Evolutionary conservation across 2,329 filamentous ascomycete genomes (phyloP).

Genomic region (Neofusicoccum kwambonambiense): DNA sequence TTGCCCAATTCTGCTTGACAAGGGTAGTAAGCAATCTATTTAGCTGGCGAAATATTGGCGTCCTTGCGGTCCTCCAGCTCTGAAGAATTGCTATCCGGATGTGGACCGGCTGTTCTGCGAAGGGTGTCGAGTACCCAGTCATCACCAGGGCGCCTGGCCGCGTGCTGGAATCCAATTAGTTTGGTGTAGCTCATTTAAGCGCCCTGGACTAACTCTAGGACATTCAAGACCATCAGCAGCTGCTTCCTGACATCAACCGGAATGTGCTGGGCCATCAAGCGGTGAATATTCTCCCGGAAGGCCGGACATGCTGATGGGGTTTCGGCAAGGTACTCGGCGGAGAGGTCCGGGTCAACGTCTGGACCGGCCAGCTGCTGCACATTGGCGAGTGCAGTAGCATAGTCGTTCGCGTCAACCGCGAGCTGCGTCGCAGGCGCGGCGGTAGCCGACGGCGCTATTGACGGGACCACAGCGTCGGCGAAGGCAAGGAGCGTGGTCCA

Average conservation of each 20-base stretch:
- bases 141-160: slow-evolving; percentile 62
- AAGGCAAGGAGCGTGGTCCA: slow-evolving; percentile 60
- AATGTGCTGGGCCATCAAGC: slow-evolving; percentile 50
- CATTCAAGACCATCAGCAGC: slow-evolving; percentile 52
- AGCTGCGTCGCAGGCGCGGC: slow-evolving; percentile 43
- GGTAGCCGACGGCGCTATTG: slow-evolving; percentile 48
- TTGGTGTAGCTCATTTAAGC: slow-evolving; percentile 10
- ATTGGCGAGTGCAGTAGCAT: slow-evolving; percentile 45
- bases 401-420: slow-evolving; percentile 51
- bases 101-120: slow-evolving; percentile 60
- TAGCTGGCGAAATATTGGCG: slow-evolving; percentile 56
- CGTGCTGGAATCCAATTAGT: slow-evolving; percentile 48
- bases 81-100: slow-evolving; percentile 63
- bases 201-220: slow-evolving; percentile 48
- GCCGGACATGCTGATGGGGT: slow-evolving; percentile 52
- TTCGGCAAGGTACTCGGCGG: slow-evolving; percentile 51
- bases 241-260: slow-evolving; percentile 49
- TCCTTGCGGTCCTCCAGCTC: slow-evolving; percentile 59
- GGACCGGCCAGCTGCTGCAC: slow-evolving; percentile 30
- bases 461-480: slow-evolving; percentile 59
- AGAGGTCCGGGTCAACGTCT: slow-evolving; percentile 38
- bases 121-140: slow-evolving; percentile 64
- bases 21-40: slow-evolving; percentile 57
- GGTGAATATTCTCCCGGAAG: slow-evolving; percentile 53
- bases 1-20: slow-evolving; percentile 55